Evolutionary conservation across 345 rosid genomes (phyloP), one percentile per base, ranked within the genome.

Genomic region (Eucalyptus guilfoylei): DNA sequence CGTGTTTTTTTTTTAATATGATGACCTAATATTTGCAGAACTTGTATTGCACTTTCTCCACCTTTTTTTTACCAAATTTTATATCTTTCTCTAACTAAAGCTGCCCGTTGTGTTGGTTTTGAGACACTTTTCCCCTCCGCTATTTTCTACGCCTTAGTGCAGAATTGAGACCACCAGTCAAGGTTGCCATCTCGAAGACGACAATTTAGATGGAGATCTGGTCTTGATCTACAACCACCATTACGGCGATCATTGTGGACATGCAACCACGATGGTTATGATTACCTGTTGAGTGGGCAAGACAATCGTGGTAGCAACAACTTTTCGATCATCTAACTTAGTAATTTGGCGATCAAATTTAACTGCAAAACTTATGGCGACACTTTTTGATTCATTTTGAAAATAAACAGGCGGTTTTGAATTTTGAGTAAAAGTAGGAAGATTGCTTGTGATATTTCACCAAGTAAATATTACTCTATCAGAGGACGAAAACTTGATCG

Each of bases 401-500:
- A 19, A 52, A 0, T 1, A 19, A 52, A 8, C 0, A 1, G 26
- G 58, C 1, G 7, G n/a, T 58, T 58, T 58, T 58, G n/a, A 58
- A 58, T 58, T 2, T 58, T 58, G 64, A 26, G 64, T 28, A 26
- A 58, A 11, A 0, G 64, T 26, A 58, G 64, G 14, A 58, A 24
- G 64, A 58, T 26, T 11, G n/a, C 64, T 5, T 6, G 7, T 58
- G 14, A 11, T 11, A 28, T 58, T 28, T 58, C 64, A 58, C 64
- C 3, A 0, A 26, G n/a, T 28, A 58, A 26, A 10, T 11, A 26
- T 58, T 58, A 58, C 14, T 26, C 14, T 26, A 28, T 21, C 2
- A 5, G 6, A 11, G 14, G n/a, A 58, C 0, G 4, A 11, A 11
- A 58, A 58, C 3, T 26, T 58, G 30, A 58, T 11, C 7, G 0